phyloP scores from a whole-genome alignment of 192 early-diverging fungal species.

The Backusella mclennaniae region DNA sequence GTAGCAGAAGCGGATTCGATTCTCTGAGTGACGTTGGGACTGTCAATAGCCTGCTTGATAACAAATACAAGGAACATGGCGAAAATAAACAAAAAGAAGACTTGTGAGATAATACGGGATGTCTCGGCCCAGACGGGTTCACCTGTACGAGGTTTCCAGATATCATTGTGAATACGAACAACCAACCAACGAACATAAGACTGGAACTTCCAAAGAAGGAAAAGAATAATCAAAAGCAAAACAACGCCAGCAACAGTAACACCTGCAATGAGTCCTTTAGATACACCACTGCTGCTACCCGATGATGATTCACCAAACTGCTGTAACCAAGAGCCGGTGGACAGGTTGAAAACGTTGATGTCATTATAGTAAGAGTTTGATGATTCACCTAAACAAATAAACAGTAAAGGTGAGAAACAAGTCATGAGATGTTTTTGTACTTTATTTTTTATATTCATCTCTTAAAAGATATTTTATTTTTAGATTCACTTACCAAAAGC shows the following conservation, averaged over 20 bases:
- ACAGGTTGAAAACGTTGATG: slow-evolving; percentile 23
- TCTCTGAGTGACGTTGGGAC: slow-evolving; percentile 31
- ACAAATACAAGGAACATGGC: slow-evolving; percentile 30
- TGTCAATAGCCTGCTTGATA: slow-evolving; percentile 31
- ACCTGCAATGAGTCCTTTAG: slow-evolving; percentile 26
- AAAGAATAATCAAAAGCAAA: slow-evolving; percentile 25
- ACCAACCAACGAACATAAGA: slow-evolving; percentile 29
- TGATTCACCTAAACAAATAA: slow-evolving; percentile 22
- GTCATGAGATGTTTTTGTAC: not conserved
- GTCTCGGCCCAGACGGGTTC: slow-evolving; percentile 40
- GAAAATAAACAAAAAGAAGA: slow-evolving; percentile 33
- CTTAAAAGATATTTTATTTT: not conserved
- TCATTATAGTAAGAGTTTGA: slow-evolving; percentile 33
- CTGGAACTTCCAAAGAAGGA: slow-evolving; percentile 31
- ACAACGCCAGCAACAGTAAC: slow-evolving; percentile 31
- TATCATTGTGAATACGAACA: slow-evolving; percentile 28
- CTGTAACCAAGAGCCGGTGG: slow-evolving; percentile 19
- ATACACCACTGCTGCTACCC: not conserved
- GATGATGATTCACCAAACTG: slow-evolving; percentile 2
- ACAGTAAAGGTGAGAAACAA: not conserved
- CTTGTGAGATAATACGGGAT: slow-evolving; percentile 30
- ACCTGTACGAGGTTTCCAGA: slow-evolving; percentile 38
- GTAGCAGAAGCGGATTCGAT: slow-evolving; percentile 25
- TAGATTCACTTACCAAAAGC: slow-evolving; percentile 27
- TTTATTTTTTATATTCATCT: not conserved